A percentile compares a stretch with the other conserved stretches of the same genome.
These are phyloP conservation scores for Botrytis cinerea DNA, from an alignment of 2,329 filamentous ascomycete genomes.

Conservation along the genomic window DNA sequence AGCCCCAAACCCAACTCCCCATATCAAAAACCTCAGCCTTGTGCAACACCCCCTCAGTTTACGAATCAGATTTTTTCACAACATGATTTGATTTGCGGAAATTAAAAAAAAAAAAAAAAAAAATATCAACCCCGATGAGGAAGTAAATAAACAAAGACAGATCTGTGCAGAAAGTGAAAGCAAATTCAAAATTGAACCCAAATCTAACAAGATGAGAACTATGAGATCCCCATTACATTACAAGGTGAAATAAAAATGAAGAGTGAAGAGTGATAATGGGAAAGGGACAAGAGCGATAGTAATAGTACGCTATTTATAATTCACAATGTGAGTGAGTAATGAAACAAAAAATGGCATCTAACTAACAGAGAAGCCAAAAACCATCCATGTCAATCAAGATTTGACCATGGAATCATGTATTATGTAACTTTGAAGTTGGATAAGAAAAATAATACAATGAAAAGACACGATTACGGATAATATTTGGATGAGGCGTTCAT, in stretches of 20 bases:
- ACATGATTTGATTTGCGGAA: no score
- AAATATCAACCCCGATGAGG: no score
- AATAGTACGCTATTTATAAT: no score
- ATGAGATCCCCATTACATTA: neutral
- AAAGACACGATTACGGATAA: neutral
- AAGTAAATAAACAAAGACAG: neutral
- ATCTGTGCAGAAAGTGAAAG: neutral
- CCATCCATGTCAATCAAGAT: neutral
- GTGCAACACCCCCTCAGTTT: neutral
- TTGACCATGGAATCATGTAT: neutral
- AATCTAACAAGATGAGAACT: neutral
- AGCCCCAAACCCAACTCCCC: neutral
- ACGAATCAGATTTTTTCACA: no score
- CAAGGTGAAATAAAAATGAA: neutral
- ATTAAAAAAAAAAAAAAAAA: no score
- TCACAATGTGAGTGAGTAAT: no score
- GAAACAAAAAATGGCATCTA: no score
- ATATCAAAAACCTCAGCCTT: neutral
- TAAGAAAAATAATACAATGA: neutral
- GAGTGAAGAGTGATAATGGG: neutral
- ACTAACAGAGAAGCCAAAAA: no score
- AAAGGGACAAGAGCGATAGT: neutral
- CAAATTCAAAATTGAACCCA: neutral
- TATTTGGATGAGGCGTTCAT: neutral
- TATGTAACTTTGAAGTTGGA: neutral